Evolutionary conservation across 1,139 yeast genomes (phyloP), one percentile per base, ranked within the genome.

Genomic region (Lodderomyces pseudojiufengensis): DNA sequence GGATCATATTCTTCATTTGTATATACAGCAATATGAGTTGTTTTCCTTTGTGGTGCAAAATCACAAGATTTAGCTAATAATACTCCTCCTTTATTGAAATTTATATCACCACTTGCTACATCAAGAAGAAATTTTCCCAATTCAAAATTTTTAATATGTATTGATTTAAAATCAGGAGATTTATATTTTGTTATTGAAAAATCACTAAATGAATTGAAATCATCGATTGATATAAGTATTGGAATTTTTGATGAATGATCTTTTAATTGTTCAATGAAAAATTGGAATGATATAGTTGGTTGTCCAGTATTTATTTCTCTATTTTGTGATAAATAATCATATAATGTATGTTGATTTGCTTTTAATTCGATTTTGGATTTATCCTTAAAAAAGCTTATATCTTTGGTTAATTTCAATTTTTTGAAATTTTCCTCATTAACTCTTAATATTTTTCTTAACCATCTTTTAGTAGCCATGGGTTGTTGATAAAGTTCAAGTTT

Each of bases 381-480:
- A 46, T 61, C 65, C 48, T 55, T 52, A 18, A 47, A 50, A 49
- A 60, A 66, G 26, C 60, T 46, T 33, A 64, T 49, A 41, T 73
- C 77, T 36, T 70, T 57, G 2, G 78, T 55, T 42, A 84, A 60
- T 32, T 66, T 63, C 45, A 85, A 61, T 28, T 74, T 59, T 33
- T 66, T 52, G 42, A 85, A 70, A 5, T 68, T 51, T 2, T 58
- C 65, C 43, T 63, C 67, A 59, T 86, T 88, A 24, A 79, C 79
- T 34, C 66, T 65, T 36, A 74, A 64, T 38, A 82, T 63, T 57
- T 77, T 78, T 46, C 66, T 64, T 46, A 85, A 57, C 60, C 85
- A 72, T 39, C 73, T 69, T 50, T 78, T 78, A 39, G 84, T 67
- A 50, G 71, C 76, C 94, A 84, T 84, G 39, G 95, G 95, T 58